Percentiles rank a stretch among this genome's conserved stretches.
Conservation (phyloP, 352 stramenopile genomes). For the Phytophthora vignae region DNA sequence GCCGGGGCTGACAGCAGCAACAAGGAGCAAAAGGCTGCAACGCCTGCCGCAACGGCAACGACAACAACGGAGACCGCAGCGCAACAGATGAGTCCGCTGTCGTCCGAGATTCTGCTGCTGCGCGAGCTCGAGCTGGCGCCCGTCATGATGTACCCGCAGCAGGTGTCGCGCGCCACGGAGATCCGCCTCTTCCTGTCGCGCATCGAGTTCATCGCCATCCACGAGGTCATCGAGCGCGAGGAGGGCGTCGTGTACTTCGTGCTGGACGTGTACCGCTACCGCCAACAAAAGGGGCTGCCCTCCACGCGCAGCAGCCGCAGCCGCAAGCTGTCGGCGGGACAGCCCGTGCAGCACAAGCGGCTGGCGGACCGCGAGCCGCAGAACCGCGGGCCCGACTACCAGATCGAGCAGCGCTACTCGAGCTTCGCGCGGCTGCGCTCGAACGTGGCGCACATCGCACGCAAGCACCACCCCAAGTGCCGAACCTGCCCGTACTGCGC, state of each 20-base stretch:
- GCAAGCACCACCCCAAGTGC: slow-evolving; percentile 60
- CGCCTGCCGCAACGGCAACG: neutral
- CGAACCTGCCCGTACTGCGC: slow-evolving; percentile 58
- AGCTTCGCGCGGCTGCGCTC: slow-evolving; percentile 62
- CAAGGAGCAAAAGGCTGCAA: neutral
- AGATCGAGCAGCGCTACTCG: slow-evolving; percentile 74
- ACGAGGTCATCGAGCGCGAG: slow-evolving; percentile 53
- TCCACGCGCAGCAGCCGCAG: slow-evolving; percentile 32
- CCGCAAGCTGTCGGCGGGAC: slow-evolving; percentile 23
- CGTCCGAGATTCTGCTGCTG: slow-evolving; percentile 35
- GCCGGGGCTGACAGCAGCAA: neutral
- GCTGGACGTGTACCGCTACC: slow-evolving; percentile 66
- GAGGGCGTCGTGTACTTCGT: slow-evolving; percentile 66
- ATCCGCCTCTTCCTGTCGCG: slow-evolving; percentile 63
- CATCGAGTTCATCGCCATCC: slow-evolving; percentile 70
- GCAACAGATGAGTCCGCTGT: slow-evolving; percentile 21
- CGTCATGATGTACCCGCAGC: slow-evolving; percentile 53
- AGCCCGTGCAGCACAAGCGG: slow-evolving; percentile 11
- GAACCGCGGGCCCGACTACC: slow-evolving; percentile 53
- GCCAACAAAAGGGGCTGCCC: slow-evolving; percentile 60
- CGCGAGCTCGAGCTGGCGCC: slow-evolving; percentile 56
- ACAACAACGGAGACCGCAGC: slow-evolving; percentile 9
- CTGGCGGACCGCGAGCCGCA: slow-evolving; percentile 19
- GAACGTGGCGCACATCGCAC: slow-evolving; percentile 53
- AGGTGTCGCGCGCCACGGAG: slow-evolving; percentile 61